Evolutionary conservation across 257 asterid species (phyloP).

Genomic region (Gentiana straminea): DNA sequence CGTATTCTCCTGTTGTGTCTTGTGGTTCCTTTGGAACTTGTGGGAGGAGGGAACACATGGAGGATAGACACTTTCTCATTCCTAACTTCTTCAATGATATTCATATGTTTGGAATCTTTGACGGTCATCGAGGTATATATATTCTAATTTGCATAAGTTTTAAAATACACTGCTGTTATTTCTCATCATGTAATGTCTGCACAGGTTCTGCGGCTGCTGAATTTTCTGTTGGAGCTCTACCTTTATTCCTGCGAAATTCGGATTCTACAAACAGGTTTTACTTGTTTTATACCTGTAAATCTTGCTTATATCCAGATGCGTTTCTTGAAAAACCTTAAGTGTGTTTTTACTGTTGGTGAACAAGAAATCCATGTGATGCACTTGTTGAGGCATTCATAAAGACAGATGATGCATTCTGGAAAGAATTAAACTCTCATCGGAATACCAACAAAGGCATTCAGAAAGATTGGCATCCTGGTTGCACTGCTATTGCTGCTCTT

Average conservation of each 20-base stretch:
- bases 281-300: slow-evolving; percentile 4
- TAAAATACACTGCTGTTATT: too few species aligned
- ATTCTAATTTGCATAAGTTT: not conserved
- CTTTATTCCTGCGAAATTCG: slow-evolving; percentile 47
- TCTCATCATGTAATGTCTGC: slow-evolving; percentile 7
- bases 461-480: slow-evolving; percentile 88
- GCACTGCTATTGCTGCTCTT: slow-evolving; percentile 80
- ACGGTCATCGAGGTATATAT: slow-evolving; percentile 93
- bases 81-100: slow-evolving; percentile 46
- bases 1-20: slow-evolving; percentile 59
- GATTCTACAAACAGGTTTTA: slow-evolving; percentile 42
- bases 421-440: slow-evolving; percentile 41
- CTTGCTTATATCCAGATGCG: not conserved
- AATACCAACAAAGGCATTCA: slow-evolving; percentile 44
- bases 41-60: slow-evolving; percentile 97
- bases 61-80: slow-evolving; percentile 67
- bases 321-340: not conserved
- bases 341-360: not conserved
- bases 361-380: slow-evolving; percentile 69
- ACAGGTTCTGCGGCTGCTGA: slow-evolving; percentile 95
- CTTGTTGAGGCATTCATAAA: slow-evolving; percentile 58
- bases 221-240: slow-evolving; percentile 88
- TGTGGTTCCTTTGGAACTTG: slow-evolving; percentile 90
- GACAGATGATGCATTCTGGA: slow-evolving; percentile 77
- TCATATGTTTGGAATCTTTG: slow-evolving; percentile 78